Evolutionary conservation across 352 stramenopile genomes (phyloP).

Genomic region (Phytophthora agathidicida): DNA sequence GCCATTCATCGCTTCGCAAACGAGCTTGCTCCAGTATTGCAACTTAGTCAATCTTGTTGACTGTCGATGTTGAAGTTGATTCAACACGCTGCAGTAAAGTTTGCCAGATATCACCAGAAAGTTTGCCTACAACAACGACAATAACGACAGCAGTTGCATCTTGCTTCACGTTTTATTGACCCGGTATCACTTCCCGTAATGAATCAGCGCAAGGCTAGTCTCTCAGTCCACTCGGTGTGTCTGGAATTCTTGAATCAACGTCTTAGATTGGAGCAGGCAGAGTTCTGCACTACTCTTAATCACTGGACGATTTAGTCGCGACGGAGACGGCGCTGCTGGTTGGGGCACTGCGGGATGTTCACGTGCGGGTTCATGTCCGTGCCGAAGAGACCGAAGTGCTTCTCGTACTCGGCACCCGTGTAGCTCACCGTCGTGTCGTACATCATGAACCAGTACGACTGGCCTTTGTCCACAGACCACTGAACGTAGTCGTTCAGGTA

Average conservation of each 20-base stretch:
- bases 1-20: too few species aligned
- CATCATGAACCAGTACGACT: constrained; percentile 68
- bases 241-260: constrained; percentile 7
- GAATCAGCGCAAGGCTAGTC: neutral
- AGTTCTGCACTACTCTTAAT: neutral
- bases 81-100: too few species aligned
- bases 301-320: constrained; percentile 3
- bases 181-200: constrained; percentile 4
- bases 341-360: constrained; percentile 36
- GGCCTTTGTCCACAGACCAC: constrained; percentile 17
- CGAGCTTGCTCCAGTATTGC: too few species aligned
- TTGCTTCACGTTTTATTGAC: constrained; percentile 1
- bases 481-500: constrained; percentile 51
- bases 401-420: constrained; percentile 51
- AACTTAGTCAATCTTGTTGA: too few species aligned
- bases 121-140: too few species aligned
- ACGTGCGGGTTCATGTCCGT: constrained; percentile 46
- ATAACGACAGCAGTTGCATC: too few species aligned
- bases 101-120: too few species aligned
- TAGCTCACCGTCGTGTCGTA: constrained; percentile 61
- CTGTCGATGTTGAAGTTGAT: too few species aligned
- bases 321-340: constrained; percentile 18
- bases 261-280: too few species aligned
- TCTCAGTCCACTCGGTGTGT: neutral
- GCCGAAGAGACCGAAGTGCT: constrained; percentile 57